Conservation (phyloP, 108 stramenopile genomes). For the Pseudonitzschia multiseries region DNA sequence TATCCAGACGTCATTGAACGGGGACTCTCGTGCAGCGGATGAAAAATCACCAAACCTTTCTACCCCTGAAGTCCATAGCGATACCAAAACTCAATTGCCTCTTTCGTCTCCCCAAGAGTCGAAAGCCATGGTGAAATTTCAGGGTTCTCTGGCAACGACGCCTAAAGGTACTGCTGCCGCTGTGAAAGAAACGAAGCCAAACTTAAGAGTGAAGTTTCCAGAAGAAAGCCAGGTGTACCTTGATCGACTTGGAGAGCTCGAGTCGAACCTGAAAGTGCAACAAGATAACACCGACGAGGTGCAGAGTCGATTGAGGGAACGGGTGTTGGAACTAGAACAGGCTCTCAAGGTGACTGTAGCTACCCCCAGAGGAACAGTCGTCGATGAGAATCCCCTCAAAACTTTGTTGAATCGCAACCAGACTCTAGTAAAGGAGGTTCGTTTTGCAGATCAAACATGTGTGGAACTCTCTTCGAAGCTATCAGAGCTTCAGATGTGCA, state of each 20-base stretch:
- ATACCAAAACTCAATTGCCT: neutral
- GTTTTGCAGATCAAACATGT: conserved; percentile 87
- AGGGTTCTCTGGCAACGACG: neutral
- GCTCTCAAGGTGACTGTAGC: conserved; percentile 29
- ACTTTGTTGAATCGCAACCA: conserved; percentile 71
- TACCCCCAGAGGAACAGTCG: conserved; percentile 33
- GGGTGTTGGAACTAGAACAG: conserved; percentile 30
- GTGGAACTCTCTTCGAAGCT: conserved; percentile 59
- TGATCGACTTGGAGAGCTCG: conserved; percentile 27
- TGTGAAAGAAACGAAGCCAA: neutral
- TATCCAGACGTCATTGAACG: neutral
- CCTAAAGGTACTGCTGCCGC: neutral
- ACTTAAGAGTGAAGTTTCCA: neutral
- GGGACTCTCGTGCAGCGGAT: neutral
- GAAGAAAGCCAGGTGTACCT: neutral
- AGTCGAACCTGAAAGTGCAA: conserved; percentile 21
- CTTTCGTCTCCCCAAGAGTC: neutral
- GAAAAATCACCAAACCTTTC: neutral
- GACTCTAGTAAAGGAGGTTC: conserved; percentile 78
- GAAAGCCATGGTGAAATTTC: neutral
- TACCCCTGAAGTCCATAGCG: neutral
- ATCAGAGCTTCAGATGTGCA: conserved; percentile 26
- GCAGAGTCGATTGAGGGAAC: conserved; percentile 23
- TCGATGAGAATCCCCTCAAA: conserved; percentile 40
- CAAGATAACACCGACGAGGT: conserved; percentile 25